Base-by-base conservation (phyloP, 23 red algal species). In the Pyropia yezoensis region DNA sequence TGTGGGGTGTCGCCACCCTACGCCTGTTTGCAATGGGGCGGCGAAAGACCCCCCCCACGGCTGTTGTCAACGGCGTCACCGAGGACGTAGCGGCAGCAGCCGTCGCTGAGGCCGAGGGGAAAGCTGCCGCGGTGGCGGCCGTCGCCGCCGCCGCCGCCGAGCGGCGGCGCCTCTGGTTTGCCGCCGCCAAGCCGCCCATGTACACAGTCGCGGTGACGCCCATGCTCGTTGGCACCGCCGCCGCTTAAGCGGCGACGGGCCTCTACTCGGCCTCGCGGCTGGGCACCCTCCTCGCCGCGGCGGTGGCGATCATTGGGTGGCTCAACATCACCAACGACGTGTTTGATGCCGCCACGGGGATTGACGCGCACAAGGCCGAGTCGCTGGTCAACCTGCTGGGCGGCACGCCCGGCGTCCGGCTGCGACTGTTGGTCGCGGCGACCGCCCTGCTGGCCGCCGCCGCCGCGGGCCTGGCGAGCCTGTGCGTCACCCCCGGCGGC, bases 311-410 rank as follows among this genome's bases (percentile, higher is more conserved):
- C 14, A 76, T 90, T 22, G 77, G 65, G 20, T 90, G 85, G 85
- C 77, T 81, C 7, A 90, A 90, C 51, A 49, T 80, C 14, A 70
- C 67, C 6, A 90, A 90, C 50, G 85, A 90, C 57, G 85, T 79
- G 18, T 90, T 81, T 34, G 85, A 90, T 32, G 78, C 50, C 29
- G 77, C 73, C 22, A 74, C 75, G 33, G 68, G 75, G 3, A 71
- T 90, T 20, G 85, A 90, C 57, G 18, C 23, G 54, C 55, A 90
- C 57, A 90, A 90, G 69, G 54, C 49, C 45, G 85, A 90, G 63
- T 71, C 62, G 24, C 25, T 82, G 22, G 76, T 90, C 57, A 90
- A 90, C 39, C 61, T 90, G 27, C 62, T 59, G 21, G 85, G 85
- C 32, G 76, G 33, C 2, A 70, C 61, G 3, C n/a, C 18, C 21